Conservation (phyloP, 2,329 filamentous ascomycete species). For the Cryphonectria japonica region DNA sequence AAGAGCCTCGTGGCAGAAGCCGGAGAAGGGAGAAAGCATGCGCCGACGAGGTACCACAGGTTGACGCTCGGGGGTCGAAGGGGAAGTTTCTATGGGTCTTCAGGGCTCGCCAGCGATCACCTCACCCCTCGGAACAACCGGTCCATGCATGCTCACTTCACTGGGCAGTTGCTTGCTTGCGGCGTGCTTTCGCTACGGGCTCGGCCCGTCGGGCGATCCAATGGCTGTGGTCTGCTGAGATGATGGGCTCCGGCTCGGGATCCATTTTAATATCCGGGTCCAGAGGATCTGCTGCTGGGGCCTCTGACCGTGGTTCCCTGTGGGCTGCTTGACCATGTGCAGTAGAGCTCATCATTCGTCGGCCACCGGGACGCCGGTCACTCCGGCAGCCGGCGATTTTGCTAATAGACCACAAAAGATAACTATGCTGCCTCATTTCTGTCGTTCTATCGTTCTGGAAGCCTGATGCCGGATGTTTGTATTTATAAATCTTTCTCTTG, state of each 20-base stretch:
- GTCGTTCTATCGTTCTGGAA: background rate
- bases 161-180: background rate
- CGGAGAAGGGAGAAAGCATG: background rate
- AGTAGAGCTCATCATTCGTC: background rate
- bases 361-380: background rate
- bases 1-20: background rate
- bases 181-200: background rate
- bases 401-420: background rate
- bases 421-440: background rate
- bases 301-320: background rate
- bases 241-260: background rate
- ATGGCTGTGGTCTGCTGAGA: background rate
- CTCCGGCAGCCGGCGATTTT: background rate
- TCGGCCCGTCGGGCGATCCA: background rate
- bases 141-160: background rate
- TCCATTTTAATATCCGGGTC: background rate
- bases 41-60: background rate
- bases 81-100: background rate
- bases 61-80: conserved; percentile 3
- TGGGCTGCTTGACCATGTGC: background rate
- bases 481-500: background rate
- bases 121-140: conserved; percentile 2
- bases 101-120: background rate
- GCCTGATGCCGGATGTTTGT: background rate
- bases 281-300: background rate